These are phyloP conservation scores for Xylariaceae sp. DNA, from an alignment of 2,329 filamentous ascomycete species.

Conservation along the genomic window DNA sequence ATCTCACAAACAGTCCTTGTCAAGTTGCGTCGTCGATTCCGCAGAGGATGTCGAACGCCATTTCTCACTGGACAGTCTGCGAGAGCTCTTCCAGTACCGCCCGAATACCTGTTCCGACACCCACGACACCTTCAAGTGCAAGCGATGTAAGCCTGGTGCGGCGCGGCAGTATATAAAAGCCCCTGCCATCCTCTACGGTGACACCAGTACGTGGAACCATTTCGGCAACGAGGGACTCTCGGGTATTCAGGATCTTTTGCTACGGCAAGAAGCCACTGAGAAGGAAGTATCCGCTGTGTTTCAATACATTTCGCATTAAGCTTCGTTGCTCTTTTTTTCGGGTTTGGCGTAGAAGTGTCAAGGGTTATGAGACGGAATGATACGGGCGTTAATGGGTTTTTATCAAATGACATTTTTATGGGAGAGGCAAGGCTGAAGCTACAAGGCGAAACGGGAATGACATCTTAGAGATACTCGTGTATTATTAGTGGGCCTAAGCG, in stretches of 20 bases:
- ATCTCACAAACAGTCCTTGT: slow-evolving; percentile 94
- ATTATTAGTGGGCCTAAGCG: too few relatives aligned
- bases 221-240: slow-evolving; percentile 76
- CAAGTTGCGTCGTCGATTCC: slow-evolving; percentile 91
- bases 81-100: slow-evolving; percentile 92
- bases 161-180: slow-evolving; percentile 77
- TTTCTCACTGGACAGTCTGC: slow-evolving; percentile 83
- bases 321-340: background rate
- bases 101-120: slow-evolving; percentile 83
- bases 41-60: slow-evolving; percentile 96
- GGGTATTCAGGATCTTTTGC: slow-evolving; percentile 81
- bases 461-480: too few relatives aligned
- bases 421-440: background rate
- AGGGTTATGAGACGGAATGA: background rate
- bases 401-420: background rate
- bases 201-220: slow-evolving; percentile 99
- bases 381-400: background rate
- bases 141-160: slow-evolving; percentile 83
- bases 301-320: slow-evolving; percentile 89
- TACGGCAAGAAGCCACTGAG: slow-evolving; percentile 78
- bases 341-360: background rate
- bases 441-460: background rate
- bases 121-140: slow-evolving; percentile 98
- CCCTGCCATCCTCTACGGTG: slow-evolving; percentile 91
- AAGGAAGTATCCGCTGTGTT: slow-evolving; percentile 88